Base-by-base conservation (phyloP, 2,329 filamentous ascomycete species). In the Parasarocladium wereldwijsianum region DNA sequence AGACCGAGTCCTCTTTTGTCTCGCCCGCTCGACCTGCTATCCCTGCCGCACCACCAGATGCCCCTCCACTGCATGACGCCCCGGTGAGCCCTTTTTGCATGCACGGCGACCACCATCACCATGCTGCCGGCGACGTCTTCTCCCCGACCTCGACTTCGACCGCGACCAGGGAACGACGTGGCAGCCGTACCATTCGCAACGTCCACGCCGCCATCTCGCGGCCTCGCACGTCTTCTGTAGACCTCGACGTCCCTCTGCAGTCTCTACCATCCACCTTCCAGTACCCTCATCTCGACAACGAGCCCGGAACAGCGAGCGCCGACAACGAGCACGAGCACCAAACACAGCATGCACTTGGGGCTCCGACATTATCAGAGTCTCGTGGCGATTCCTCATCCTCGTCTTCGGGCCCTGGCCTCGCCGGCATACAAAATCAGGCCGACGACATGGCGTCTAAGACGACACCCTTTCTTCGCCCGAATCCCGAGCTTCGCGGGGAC, bases 371-470 rank as follows among this genome's bases (percentile, higher is more conserved):
- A n/a, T n/a, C n/a, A n/a, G n/a, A n/a, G 19, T 8, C 13, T 21
- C 28, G 9, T 14, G 5, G 5, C 14, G 19, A 13, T 15, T 11
- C 28, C 14, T 21, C 13, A 21, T 21, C 26, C n/a, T 16, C 6
- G n/a, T 26, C 17, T 24, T 32, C 29, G 12, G 13, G 34, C 16
- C 24, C 32, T 18, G 11, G n/a, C n/a, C n/a, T n/a, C n/a, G n/a
- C 12, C 22, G 18, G 12, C 9, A 10, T n/a, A 4, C 8, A 15
- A n/a, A 34, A 40, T 37, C 31, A 18, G 31, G 35, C 29, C 34
- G 32, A 37, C 43, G 42, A 43, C 32, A 55, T 54, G 51, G 43
- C 50, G 27, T 48, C 47, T 33, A 52, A 47, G 36, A 50, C 45
- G 38, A 50, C 50, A 25, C 52, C 55, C 17, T 50, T 55, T 31